Evolutionary conservation across 1,284 basidiomycete genomes (phyloP).

Genomic region (Amylostereum areolatum): DNA sequence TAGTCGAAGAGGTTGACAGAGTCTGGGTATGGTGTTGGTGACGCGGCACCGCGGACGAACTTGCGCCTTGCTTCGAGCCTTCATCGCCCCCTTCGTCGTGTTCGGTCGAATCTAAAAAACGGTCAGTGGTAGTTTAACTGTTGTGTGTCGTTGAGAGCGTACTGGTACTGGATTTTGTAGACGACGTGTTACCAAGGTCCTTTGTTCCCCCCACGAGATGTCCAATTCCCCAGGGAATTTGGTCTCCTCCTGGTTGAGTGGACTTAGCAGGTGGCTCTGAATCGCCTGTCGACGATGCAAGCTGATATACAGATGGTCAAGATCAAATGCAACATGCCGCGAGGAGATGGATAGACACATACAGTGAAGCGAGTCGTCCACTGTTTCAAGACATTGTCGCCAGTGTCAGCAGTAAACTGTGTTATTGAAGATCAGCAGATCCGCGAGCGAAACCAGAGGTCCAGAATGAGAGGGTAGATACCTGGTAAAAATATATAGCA

Average conservation of each 20-base stretch:
- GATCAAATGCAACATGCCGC: not conserved
- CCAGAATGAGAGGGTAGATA: constrained; percentile 7
- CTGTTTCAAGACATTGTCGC: constrained; percentile 12
- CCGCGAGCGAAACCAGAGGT: not conserved
- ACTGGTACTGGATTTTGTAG: too few relatives aligned
- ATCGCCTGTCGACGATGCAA: not conserved
- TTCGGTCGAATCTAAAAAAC: too few relatives aligned
- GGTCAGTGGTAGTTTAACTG: too few relatives aligned
- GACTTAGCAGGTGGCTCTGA: not conserved
- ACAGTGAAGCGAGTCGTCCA: constrained; percentile 38
- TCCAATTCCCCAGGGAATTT: constrained; percentile 18
- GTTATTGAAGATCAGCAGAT: not conserved
- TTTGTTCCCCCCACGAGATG: not conserved
- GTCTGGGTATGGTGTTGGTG: too few relatives aligned
- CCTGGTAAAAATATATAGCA: constrained; percentile 36
- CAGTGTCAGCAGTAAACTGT: constrained; percentile 29
- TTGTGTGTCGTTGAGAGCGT: too few relatives aligned
- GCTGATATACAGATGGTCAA: not conserved
- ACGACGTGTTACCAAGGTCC: too few relatives aligned
- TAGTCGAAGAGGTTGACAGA: too few relatives aligned
- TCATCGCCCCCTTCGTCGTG: too few relatives aligned
- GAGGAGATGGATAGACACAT: constrained; percentile 1
- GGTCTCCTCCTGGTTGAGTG: not conserved
- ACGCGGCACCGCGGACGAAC: too few relatives aligned
- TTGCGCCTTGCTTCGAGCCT: too few relatives aligned